Conservation (phyloP, 2,329 filamentous ascomycete species). For the Sordariomycetes sp. region DNA sequence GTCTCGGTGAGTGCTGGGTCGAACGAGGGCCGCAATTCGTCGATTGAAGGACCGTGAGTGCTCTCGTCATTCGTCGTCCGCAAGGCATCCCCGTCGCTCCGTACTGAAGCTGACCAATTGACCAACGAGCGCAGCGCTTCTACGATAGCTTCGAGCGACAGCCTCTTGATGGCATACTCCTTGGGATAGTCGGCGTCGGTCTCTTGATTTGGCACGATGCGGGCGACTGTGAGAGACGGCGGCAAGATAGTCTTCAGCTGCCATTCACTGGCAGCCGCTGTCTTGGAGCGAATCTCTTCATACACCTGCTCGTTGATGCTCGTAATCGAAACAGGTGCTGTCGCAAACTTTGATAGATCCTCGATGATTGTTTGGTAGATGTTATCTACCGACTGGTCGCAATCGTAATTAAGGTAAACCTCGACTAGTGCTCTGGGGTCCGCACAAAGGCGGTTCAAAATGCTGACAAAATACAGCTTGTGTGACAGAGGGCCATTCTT, state of each 20-base stretch:
- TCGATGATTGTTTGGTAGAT: constrained; percentile 95
- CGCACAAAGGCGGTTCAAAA: constrained; percentile 73
- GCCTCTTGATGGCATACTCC: constrained; percentile 86
- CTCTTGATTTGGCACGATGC: constrained; percentile 53
- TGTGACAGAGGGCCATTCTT: constrained; percentile 79
- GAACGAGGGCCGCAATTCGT: constrained; percentile 50
- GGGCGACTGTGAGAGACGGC: constrained; percentile 73
- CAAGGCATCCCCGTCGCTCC: constrained; percentile 40
- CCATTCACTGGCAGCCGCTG: constrained; percentile 63
- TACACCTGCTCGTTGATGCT: constrained; percentile 76
- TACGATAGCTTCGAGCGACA: constrained; percentile 80
- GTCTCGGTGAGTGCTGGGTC: constrained; percentile 58
- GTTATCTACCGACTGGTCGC: constrained; percentile 90
- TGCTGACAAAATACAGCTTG: constrained; percentile 82
- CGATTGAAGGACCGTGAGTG: constrained; percentile 25
- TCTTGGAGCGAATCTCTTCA: constrained; percentile 64
- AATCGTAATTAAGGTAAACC: constrained; percentile 96
- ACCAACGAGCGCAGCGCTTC: constrained; percentile 84
- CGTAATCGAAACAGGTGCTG: constrained; percentile 65
- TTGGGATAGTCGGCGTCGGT: constrained; percentile 66
- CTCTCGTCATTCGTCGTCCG: constrained; percentile 5
- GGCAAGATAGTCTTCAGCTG: constrained; percentile 78
- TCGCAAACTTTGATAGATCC: constrained; percentile 81
- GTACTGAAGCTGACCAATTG: constrained; percentile 69
- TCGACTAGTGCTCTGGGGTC: constrained; percentile 89